Conservation (phyloP, 1,284 basidiomycete species). For the Apiotrichum gracile region DNA sequence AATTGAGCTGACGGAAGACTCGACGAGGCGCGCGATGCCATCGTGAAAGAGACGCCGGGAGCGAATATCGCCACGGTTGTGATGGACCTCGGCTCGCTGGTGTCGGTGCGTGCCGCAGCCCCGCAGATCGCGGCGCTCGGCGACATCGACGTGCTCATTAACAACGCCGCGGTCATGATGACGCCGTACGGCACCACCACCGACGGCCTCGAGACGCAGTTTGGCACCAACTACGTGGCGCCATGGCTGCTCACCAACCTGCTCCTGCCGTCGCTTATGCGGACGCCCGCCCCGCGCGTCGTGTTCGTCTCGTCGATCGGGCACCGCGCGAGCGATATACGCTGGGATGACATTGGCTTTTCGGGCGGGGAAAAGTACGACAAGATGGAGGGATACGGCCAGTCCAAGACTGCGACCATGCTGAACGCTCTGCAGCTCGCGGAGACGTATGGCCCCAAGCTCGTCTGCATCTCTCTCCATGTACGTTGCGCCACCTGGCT, state of each 20-base stretch:
- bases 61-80: constrained; percentile 2
- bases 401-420: constrained; percentile 18
- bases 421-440: constrained; percentile 13
- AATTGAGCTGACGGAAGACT: constrained; percentile 8
- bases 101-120: constrained; percentile 6
- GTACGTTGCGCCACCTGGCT: no score
- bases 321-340: constrained; percentile 8
- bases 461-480: constrained; percentile 10
- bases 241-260: constrained; percentile 21
- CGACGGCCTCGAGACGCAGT: constrained; percentile 33
- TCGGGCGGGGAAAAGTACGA: constrained; percentile 5
- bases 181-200: constrained; percentile 13
- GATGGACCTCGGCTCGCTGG: constrained; percentile 14
- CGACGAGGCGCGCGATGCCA: constrained; percentile 5
- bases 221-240: constrained; percentile 31
- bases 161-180: constrained; percentile 30
- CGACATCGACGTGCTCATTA: constrained; percentile 25
- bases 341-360: constrained; percentile 16
- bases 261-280: constrained; percentile 12
- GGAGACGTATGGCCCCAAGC: constrained; percentile 2
- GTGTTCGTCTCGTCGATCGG: constrained; percentile 12
- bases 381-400: constrained; percentile 12
- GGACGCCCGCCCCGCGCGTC: constrained; percentile 10
- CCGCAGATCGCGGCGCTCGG: constrained; percentile 5
- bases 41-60: constrained; percentile 6